Evolutionary conservation across 202 grass and related monocot genomes (phyloP).

Genomic region (Schoenoplectus triqueter): DNA sequence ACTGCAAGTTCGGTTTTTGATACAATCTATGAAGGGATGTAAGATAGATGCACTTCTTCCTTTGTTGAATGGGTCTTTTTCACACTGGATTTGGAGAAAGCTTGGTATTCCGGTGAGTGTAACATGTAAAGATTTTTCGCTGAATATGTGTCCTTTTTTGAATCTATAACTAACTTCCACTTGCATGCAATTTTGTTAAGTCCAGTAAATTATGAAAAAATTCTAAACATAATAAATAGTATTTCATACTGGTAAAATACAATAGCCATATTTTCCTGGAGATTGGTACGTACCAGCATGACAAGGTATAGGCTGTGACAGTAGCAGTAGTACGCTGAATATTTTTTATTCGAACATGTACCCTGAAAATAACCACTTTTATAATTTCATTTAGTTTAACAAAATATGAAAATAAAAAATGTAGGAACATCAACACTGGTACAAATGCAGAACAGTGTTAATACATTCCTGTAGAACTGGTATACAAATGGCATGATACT

Average conservation of each 20-base stretch:
- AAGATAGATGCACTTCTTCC: slow-evolving; percentile 66
- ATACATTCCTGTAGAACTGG: background rate
- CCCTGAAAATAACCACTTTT: background rate
- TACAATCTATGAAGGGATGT: slow-evolving; percentile 74
- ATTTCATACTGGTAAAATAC: background rate
- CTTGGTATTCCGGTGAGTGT: slow-evolving; percentile 78
- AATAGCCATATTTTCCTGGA: background rate
- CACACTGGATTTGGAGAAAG: slow-evolving; percentile 83
- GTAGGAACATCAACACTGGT: background rate
- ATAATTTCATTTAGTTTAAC: background rate
- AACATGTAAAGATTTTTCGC: background rate
- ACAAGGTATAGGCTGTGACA: background rate
- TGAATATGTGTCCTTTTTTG: slow-evolving; percentile 7
- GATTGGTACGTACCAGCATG: background rate
- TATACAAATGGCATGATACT: background rate
- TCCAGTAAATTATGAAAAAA: background rate
- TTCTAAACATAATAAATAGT: slow-evolving; percentile 9
- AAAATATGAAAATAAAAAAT: slow-evolving; percentile 12
- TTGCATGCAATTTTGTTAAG: background rate
- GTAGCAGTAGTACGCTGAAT: background rate
- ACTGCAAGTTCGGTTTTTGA: slow-evolving; percentile 80
- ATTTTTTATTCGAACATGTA: background rate
- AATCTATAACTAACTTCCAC: slow-evolving; percentile 11
- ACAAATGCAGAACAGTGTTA: background rate
- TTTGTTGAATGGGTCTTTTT: slow-evolving; percentile 79